Evolutionary conservation across 2,329 filamentous ascomycete species (phyloP).

Genomic region (Ampelomyces quisqualis): DNA sequence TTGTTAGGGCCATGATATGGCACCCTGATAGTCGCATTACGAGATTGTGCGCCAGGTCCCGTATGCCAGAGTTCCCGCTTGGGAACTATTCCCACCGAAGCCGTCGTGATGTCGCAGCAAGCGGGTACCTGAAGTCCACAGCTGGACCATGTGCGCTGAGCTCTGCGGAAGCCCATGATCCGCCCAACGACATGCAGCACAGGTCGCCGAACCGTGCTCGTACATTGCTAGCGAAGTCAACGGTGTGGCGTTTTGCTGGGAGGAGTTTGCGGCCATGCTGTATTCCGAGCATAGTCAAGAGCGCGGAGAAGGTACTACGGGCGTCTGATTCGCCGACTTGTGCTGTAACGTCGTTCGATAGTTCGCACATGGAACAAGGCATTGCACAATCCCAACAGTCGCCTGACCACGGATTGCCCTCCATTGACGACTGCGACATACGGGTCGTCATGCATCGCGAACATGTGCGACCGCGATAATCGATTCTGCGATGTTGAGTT

Average conservation of each 20-base stretch:
- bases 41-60: constrained; percentile 5
- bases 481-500: constrained; percentile 12
- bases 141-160: constrained; percentile 19
- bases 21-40: background rate
- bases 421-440: constrained; percentile 9
- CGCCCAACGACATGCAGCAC: constrained; percentile 6
- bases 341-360: constrained; percentile 29
- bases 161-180: constrained; percentile 4
- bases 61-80: constrained; percentile 17
- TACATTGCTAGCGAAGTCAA: constrained; percentile 12
- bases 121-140: constrained; percentile 16
- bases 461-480: constrained; percentile 27
- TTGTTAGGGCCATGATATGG: background rate
- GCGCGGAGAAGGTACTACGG: constrained; percentile 3
- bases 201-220: constrained; percentile 16
- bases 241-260: constrained; percentile 6
- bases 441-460: constrained; percentile 6
- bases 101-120: constrained; percentile 14
- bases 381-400: constrained; percentile 14
- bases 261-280: constrained; percentile 13
- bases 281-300: constrained; percentile 16
- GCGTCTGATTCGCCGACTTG: constrained; percentile 12
- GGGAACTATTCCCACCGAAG: constrained; percentile 22
- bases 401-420: constrained; percentile 12
- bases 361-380: constrained; percentile 15